A percentile compares a stretch with the other conserved stretches of the same genome.
phyloP scores from a whole-genome alignment of 2,329 filamentous ascomycete genomes.

The Aureobasidium uvarum region DNA sequence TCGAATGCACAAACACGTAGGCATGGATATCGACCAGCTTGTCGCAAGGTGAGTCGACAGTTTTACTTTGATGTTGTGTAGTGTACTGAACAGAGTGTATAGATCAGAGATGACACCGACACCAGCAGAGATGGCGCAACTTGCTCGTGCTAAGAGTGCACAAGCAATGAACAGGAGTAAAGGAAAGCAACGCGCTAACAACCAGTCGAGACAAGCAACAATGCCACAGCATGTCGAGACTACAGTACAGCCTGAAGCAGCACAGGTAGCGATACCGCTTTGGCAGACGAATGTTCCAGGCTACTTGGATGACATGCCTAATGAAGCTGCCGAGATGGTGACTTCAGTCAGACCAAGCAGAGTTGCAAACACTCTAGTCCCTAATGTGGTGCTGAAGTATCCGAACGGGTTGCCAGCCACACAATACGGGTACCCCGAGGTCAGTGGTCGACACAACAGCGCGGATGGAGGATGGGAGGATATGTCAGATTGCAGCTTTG shows the following conservation, averaged over 20 bases:
- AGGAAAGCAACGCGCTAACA: conserved; percentile 4
- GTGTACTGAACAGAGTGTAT: neutral
- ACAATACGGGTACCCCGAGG: neutral
- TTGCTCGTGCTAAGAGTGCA: neutral
- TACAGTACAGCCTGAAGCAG: neutral
- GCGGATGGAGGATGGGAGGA: conserved; percentile 1
- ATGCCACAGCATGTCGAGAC: neutral
- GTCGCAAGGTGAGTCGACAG: conserved; percentile 9
- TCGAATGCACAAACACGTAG: conserved; percentile 57
- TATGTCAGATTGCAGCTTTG: conserved; percentile 15
- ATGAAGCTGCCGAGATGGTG: conserved; percentile 13
- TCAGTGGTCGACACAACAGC: neutral
- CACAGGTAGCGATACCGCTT: neutral
- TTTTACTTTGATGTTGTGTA: too few species aligned
- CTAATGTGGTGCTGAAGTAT: neutral
- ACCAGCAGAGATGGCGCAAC: conserved; percentile 3
- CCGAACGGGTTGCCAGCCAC: neutral
- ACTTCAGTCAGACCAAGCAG: neutral
- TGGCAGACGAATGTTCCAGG: conserved; percentile 15
- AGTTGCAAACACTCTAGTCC: neutral
- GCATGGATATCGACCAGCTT: conserved; percentile 9
- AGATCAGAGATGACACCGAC: conserved; percentile 18
- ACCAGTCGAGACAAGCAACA: neutral
- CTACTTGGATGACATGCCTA: conserved; percentile 9
- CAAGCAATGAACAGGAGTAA: conserved; percentile 11